Base-by-base conservation (phyloP, 805 yeast genomes). In the Starmerella potacharoeniae region DNA sequence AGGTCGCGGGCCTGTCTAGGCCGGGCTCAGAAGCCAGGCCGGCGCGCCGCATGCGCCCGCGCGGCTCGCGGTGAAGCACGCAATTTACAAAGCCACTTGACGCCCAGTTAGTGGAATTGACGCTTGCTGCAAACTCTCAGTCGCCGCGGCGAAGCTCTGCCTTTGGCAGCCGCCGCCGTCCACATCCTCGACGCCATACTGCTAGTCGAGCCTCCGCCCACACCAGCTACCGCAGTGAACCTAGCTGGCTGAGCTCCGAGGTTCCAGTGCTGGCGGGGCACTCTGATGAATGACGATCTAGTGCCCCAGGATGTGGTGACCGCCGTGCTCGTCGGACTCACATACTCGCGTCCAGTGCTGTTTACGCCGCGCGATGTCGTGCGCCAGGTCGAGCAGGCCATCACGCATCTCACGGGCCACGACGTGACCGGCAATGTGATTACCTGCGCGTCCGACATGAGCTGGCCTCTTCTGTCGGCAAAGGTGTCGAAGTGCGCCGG, bases 251-350 rank as follows among this genome's bases (percentile, higher is more conserved):
- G 13, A 37, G 17, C 17, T 14, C 40, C 40, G 40, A 8, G 43
- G 22, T 40, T 22, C 29, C 16, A 8, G 43, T 40, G 43, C 43
- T 40, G 6, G 43, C n/a, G 29, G 43, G 43, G 49, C 40, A 22
- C 51, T 9, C 43, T 35, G 22, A 48, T 48, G 51, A 48, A 37
- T 31, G 45, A 22, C 41, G 44, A 40, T 10, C 36, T 42, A 6
- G 62, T 55, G 37, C 58, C 60, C 33, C 63, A 60, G 49, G 60
- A 59, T 35, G 46, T 60, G n/a, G 60, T 59, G 35, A 50, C 51
- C 3, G 57, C 56, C 3, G 43, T 53, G 2, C 49, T 60, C 34
- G 33, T 52, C 0, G 49, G 55, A 2, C 28, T 52, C 11, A 16
- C 55, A 10, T 55, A 53, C 36, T 35, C 54, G 14, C 46, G 58